Evolutionary conservation across 164 flowering plant genomes (phyloP).

Genomic region (Platanus orientalis): DNA sequence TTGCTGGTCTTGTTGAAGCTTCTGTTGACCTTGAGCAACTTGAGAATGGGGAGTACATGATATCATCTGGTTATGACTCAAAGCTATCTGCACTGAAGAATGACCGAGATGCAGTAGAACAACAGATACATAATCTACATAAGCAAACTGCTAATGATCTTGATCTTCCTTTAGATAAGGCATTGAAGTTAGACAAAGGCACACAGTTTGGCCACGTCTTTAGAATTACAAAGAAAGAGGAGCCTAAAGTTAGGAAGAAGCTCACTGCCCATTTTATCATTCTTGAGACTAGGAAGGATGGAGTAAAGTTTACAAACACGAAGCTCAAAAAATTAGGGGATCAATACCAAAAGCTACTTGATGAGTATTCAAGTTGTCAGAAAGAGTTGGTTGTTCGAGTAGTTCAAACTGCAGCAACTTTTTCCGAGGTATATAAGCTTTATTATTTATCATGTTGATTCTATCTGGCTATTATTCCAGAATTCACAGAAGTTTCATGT

Average conservation of each 20-base stretch:
- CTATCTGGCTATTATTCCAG: neutral
- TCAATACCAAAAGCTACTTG: constrained; percentile 71
- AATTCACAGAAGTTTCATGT: constrained; percentile 13
- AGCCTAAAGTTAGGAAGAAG: constrained; percentile 88
- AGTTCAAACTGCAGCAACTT: constrained; percentile 74
- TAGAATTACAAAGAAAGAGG: constrained; percentile 98
- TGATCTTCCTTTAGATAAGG: constrained; percentile 79
- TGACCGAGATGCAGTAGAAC: constrained; percentile 70
- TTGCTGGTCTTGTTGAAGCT: constrained; percentile 80
- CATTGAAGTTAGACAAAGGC: constrained; percentile 84
- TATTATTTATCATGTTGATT: constrained; percentile 6
- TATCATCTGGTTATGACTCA: constrained; percentile 73
- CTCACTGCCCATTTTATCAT: constrained; percentile 73
- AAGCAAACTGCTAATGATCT: constrained; percentile 77
- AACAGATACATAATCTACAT: constrained; percentile 71
- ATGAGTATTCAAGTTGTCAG: constrained; percentile 81
- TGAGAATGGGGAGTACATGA: constrained; percentile 95
- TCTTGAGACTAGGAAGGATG: constrained; percentile 96
- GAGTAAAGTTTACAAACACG: constrained; percentile 87
- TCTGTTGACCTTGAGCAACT: constrained; percentile 94
- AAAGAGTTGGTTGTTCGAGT: constrained; percentile 78
- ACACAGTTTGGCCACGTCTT: constrained; percentile 96
- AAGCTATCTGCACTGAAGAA: constrained; percentile 53
- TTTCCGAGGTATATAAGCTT: constrained; percentile 65
- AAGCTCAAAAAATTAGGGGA: constrained; percentile 91